phyloP scores from a whole-genome alignment of 352 stramenopile species.

The Plasmopara muralis region DNA sequence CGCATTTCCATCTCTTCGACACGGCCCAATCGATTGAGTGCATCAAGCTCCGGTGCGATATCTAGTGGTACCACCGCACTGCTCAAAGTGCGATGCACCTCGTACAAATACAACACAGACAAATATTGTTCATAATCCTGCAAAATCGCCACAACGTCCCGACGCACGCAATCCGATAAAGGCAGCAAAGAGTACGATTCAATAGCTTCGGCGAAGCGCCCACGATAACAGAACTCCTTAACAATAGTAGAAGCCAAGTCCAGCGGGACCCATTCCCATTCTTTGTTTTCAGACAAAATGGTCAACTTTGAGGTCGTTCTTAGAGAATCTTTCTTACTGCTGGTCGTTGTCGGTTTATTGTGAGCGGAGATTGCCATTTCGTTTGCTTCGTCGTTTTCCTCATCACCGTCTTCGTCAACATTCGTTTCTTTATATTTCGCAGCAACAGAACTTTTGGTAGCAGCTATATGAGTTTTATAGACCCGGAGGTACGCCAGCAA shows the following conservation, averaged over 20 bases:
- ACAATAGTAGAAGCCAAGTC: constrained; percentile 24
- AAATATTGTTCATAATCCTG: constrained; percentile 53
- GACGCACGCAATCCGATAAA: constrained; percentile 23
- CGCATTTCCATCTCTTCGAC: constrained; percentile 38
- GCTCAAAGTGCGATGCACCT: constrained; percentile 28
- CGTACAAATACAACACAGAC: constrained; percentile 41
- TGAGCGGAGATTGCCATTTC: neutral
- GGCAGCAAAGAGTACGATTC: constrained; percentile 39
- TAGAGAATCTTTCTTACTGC: constrained; percentile 11
- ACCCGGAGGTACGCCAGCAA: constrained; percentile 34
- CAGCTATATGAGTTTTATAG: constrained; percentile 17
- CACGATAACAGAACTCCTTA: constrained; percentile 48
- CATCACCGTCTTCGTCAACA: constrained; percentile 9
- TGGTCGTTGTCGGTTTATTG: neutral
- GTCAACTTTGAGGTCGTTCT: constrained; percentile 6
- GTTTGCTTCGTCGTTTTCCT: constrained; percentile 10
- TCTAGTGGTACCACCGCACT: constrained; percentile 29
- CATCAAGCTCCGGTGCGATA: constrained; percentile 35
- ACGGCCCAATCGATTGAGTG: constrained; percentile 38
- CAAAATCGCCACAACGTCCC: constrained; percentile 30
- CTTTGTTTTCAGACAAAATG: constrained; percentile 15
- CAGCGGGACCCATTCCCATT: constrained; percentile 25
- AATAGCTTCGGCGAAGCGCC: constrained; percentile 49
- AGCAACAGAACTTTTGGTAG: constrained; percentile 5
- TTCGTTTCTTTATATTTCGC: constrained; percentile 1